phyloP scores from a whole-genome alignment of 352 stramenopile species.

The Pythium oligandrum region DNA sequence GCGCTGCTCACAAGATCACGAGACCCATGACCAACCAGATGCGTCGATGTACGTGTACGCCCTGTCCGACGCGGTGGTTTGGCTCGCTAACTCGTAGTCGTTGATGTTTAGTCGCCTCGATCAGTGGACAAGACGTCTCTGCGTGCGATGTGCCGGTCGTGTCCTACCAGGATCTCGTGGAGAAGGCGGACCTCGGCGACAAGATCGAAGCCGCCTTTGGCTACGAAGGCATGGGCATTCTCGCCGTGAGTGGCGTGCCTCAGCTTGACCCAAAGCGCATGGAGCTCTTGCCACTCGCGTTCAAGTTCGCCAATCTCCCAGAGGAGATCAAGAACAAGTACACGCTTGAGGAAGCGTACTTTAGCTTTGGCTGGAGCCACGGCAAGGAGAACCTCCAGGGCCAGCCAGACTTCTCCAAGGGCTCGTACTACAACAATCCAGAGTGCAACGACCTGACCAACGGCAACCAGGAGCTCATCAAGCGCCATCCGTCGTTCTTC shows the following conservation, averaged over 20 bases:
- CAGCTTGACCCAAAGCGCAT: slow-evolving; percentile 66
- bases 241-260: slow-evolving; percentile 86
- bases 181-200: slow-evolving; percentile 37
- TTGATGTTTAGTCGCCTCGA: too few relatives aligned
- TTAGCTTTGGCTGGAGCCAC: slow-evolving; percentile 95
- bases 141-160: slow-evolving; percentile 59
- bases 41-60: too few relatives aligned
- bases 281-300: slow-evolving; percentile 83
- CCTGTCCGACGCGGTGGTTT: too few relatives aligned
- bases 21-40: too few relatives aligned
- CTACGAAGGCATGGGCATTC: slow-evolving; percentile 86
- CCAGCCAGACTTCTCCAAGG: slow-evolving; percentile 92
- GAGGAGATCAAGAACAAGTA: slow-evolving; percentile 73
- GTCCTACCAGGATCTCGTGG: slow-evolving; percentile 45
- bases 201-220: slow-evolving; percentile 83
- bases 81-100: too few relatives aligned
- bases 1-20: too few relatives aligned
- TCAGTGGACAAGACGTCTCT: neutral
- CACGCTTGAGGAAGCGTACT: slow-evolving; percentile 86
- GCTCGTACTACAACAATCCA: slow-evolving; percentile 97
- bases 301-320: slow-evolving; percentile 78
- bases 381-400: slow-evolving; percentile 94
- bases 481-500: slow-evolving; percentile 87
- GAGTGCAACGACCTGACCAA: slow-evolving; percentile 82
- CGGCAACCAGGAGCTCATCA: slow-evolving; percentile 70